phyloP scores from a whole-genome alignment of 306 rosid genomes.

The Cyclanthera cordifolia region DNA sequence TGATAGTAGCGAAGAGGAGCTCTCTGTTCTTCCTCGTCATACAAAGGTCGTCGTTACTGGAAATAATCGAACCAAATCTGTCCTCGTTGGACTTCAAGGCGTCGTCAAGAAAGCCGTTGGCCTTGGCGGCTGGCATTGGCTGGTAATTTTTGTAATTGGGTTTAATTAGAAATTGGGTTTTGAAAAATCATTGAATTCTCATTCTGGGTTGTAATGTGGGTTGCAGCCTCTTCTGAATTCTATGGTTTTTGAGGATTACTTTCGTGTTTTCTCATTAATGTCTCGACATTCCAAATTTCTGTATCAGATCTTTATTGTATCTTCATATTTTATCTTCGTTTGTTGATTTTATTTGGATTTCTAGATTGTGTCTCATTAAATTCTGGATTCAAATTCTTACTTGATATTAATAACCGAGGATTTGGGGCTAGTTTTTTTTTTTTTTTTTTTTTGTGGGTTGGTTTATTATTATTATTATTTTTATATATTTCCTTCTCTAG shows the following conservation, averaged over 20 bases:
- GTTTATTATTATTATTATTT: too few relatives aligned
- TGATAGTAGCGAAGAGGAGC: constrained; percentile 94
- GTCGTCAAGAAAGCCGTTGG: constrained; percentile 99
- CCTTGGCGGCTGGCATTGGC: constrained; percentile 50
- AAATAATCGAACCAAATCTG: constrained; percentile 94
- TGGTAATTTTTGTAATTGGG: constrained; percentile 10
- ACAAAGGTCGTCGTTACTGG: constrained; percentile 98
- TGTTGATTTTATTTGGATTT: not conserved
- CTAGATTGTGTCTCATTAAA: not conserved
- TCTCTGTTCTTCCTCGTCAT: constrained; percentile 90
- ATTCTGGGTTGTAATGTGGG: not conserved
- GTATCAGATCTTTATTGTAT: not conserved
- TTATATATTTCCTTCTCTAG: not conserved
- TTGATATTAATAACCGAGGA: too few relatives aligned
- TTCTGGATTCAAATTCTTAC: not conserved
- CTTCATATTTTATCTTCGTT: not conserved
- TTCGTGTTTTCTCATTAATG: constrained; percentile 18
- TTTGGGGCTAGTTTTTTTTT: too few relatives aligned
- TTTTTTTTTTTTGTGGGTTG: too few relatives aligned
- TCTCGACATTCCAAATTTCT: not conserved
- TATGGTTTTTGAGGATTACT: not conserved
- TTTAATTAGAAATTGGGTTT: constrained; percentile 8
- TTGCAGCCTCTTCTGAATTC: not conserved
- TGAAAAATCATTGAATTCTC: not conserved
- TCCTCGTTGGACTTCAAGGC: constrained; percentile 91